Conservation (phyloP, 2,329 filamentous ascomycete genomes). For the Pyricularia pennisetigena region DNA sequence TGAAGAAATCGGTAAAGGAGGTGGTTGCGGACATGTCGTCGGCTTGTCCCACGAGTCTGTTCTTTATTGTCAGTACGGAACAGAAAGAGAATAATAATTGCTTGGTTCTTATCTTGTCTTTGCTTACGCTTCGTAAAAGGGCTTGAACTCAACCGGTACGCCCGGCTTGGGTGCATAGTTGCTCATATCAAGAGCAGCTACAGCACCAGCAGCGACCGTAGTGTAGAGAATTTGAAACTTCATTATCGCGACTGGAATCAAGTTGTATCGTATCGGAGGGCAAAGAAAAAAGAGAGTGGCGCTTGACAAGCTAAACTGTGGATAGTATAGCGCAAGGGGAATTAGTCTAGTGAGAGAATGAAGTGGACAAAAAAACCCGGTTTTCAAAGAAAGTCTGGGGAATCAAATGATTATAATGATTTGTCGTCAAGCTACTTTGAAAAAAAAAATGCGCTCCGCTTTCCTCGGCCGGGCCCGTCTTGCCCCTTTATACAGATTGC, state of each 20-base stretch:
- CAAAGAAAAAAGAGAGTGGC: background rate
- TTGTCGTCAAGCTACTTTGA: no score
- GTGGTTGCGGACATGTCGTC: constrained; percentile 2
- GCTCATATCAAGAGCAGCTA: background rate
- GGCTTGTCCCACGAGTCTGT: constrained; percentile 1
- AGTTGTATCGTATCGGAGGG: background rate
- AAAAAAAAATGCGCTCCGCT: no score
- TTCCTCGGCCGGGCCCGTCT: background rate
- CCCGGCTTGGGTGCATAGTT: background rate
- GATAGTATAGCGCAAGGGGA: no score
- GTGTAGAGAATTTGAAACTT: background rate
- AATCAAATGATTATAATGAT: no score
- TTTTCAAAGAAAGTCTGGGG: background rate
- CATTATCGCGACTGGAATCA: background rate
- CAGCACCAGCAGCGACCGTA: background rate
- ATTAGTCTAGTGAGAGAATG: no score
- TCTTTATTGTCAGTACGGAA: background rate
- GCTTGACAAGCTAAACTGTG: background rate
- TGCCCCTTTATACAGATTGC: background rate
- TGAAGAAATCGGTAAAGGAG: constrained; percentile 1
- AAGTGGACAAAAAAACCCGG: no score
- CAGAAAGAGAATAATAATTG: background rate
- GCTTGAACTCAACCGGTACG: background rate
- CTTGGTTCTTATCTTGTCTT: background rate
- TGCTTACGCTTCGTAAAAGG: background rate